phyloP scores from a whole-genome alignment of 257 asterid species.

The Jaltomata sinuosa region DNA sequence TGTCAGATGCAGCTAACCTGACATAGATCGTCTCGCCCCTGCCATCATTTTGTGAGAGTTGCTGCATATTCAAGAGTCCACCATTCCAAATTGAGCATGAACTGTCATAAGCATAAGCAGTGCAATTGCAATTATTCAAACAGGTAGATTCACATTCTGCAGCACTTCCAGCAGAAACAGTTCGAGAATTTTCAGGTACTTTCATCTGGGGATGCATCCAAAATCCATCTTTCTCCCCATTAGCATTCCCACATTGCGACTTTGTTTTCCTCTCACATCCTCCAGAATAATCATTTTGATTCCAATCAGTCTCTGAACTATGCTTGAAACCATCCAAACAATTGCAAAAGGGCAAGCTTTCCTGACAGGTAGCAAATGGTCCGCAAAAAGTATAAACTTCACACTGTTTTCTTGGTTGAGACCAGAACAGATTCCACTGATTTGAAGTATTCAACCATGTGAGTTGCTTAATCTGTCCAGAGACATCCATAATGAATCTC shows the following conservation, averaged over 20 bases:
- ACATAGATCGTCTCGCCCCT: conserved; percentile 2
- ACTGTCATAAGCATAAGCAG: conserved; percentile 25
- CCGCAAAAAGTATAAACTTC: conserved; percentile 43
- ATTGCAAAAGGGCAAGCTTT: conserved; percentile 18
- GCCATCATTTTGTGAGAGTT: conserved; percentile 1
- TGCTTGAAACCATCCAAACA: conserved; percentile 29
- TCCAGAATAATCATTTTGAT: conserved; percentile 24
- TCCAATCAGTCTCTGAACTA: conserved; percentile 19
- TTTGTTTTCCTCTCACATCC: conserved; percentile 26
- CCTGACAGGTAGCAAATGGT: conserved; percentile 27
- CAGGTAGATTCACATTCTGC: conserved; percentile 31
- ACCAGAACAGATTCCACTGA: conserved; percentile 30
- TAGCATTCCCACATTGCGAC: conserved; percentile 14
- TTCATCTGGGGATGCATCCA: neutral
- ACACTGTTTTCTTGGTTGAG: conserved; percentile 35
- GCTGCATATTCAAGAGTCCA: conserved; percentile 5
- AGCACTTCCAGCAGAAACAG: conserved; percentile 7
- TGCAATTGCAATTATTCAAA: conserved; percentile 34
- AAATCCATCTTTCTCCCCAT: conserved; percentile 17
- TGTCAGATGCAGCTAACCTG: conserved; percentile 23
- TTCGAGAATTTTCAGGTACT: conserved; percentile 2
- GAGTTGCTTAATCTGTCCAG: conserved; percentile 34
- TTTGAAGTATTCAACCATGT: conserved; percentile 13
- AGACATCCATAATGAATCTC: conserved; percentile 30
- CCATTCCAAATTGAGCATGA: conserved; percentile 15